Evolutionary conservation across 306 rosid genomes (phyloP).

Genomic region (Quercus alba): DNA sequence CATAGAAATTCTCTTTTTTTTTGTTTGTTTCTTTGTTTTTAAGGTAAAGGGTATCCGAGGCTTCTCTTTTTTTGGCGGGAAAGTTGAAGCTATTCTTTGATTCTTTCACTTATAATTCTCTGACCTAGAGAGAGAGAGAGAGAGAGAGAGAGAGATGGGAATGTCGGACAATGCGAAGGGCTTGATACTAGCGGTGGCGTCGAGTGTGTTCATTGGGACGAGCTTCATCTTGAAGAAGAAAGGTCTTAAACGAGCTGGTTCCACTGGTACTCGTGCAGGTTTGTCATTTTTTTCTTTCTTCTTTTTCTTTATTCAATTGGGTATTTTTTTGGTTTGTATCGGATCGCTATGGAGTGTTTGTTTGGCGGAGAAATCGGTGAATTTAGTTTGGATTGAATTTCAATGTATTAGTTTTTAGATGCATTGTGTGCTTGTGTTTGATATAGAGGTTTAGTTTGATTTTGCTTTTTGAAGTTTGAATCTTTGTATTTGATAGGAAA

Average conservation of each 20-base stretch:
- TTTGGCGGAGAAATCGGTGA: too few relatives aligned
- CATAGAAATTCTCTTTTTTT: background rate
- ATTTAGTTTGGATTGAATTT: too few relatives aligned
- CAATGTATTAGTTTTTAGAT: too few relatives aligned
- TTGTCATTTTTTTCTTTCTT: too few relatives aligned
- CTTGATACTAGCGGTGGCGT: slow-evolving; percentile 64
- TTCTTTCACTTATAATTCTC: background rate
- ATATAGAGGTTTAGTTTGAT: too few relatives aligned
- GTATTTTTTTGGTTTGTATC: too few relatives aligned
- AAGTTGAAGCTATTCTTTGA: slow-evolving; percentile 1
- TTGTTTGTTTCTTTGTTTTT: background rate
- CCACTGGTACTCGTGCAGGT: slow-evolving; percentile 83
- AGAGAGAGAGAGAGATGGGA: slow-evolving; percentile 35
- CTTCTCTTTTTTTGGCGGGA: slow-evolving; percentile 33
- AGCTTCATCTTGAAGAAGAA: slow-evolving; percentile 96
- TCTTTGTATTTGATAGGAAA: too few relatives aligned
- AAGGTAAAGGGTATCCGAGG: slow-evolving; percentile 13
- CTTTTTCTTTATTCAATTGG: too few relatives aligned
- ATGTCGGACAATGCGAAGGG: slow-evolving; percentile 71
- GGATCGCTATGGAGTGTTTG: too few relatives aligned
- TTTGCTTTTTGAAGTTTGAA: too few relatives aligned
- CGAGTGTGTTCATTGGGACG: slow-evolving; percentile 82
- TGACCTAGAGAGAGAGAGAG: background rate
- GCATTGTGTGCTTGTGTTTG: too few relatives aligned
- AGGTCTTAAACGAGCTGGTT: slow-evolving; percentile 84